Percentiles rank a stretch among this genome's conserved stretches.
Evolutionary conservation across 345 rosid species (phyloP).

Genomic region (Crucihimalaya himalaica): DNA sequence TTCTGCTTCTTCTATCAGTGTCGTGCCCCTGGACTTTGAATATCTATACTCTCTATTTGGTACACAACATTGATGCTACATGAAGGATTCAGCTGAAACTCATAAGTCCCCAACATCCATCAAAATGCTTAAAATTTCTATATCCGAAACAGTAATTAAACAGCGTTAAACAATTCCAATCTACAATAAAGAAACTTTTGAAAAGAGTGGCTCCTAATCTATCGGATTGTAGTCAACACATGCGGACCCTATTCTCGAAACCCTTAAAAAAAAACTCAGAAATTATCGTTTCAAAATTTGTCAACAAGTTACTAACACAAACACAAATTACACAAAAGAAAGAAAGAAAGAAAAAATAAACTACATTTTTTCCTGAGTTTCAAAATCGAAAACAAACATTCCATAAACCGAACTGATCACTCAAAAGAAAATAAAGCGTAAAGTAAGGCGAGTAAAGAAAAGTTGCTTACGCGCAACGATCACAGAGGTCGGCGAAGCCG

Average conservation of each 20-base stretch:
- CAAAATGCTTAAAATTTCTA: not conserved
- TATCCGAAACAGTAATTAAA: not conserved
- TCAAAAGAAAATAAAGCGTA: not conserved
- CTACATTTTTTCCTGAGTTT: not conserved
- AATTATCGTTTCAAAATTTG: not conserved
- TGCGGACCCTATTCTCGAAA: not conserved
- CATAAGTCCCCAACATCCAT: not conserved
- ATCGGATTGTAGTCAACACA: slow-evolving; percentile 15
- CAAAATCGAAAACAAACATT: slow-evolving; percentile 10
- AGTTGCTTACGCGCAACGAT: slow-evolving; percentile 85
- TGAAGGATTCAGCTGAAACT: not conserved
- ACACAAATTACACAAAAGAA: not conserved
- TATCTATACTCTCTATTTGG: slow-evolving; percentile 14
- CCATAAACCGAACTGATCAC: slow-evolving; percentile 1
- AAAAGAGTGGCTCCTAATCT: not conserved
- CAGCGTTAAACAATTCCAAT: not conserved
- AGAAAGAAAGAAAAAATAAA: not conserved
- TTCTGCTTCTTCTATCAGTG: not conserved
- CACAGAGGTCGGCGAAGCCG: slow-evolving; percentile 87
- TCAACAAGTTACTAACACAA: not conserved
- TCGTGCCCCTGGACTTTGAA: not conserved
- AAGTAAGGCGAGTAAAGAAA: not conserved
- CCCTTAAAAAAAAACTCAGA: not conserved
- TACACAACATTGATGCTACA: not conserved
- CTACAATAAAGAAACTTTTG: not conserved